phyloP scores from a whole-genome alignment of 78 protist species.

The Planoprotostelium fungivorum region DNA sequence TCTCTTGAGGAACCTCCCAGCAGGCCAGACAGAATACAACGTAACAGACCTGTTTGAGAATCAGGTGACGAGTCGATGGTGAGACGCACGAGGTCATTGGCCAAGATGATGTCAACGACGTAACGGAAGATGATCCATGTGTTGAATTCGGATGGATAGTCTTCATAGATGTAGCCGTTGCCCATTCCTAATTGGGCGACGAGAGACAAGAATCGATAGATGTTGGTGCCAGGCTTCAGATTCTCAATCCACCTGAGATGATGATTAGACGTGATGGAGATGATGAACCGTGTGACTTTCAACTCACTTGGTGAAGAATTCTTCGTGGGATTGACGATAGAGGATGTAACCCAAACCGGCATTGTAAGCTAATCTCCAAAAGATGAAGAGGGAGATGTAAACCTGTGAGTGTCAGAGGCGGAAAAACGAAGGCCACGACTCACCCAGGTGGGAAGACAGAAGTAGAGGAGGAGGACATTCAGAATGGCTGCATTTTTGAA shows the following conservation, averaged over 20 bases:
- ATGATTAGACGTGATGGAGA: slow-evolving; percentile 5
- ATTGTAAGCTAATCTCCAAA: slow-evolving; percentile 83
- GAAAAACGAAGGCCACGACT: background rate
- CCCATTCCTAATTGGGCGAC: slow-evolving; percentile 48
- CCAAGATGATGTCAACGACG: slow-evolving; percentile 74
- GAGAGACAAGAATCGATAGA: background rate
- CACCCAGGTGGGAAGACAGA: slow-evolving; percentile 60
- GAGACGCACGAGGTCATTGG: slow-evolving; percentile 55
- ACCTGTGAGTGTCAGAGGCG: slow-evolving; percentile 12
- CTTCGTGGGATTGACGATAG: slow-evolving; percentile 48
- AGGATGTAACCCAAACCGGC: slow-evolving; percentile 75
- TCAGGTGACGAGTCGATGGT: background rate
- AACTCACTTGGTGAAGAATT: slow-evolving; percentile 7
- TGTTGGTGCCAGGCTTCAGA: background rate
- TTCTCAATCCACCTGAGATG: background rate
- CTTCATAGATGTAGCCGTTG: slow-evolving; percentile 51
- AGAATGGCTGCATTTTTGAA: slow-evolving; percentile 45
- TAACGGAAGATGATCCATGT: slow-evolving; percentile 83
- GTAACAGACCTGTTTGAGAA: slow-evolving; percentile 14
- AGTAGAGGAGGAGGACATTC: slow-evolving; percentile 33
- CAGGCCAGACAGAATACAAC: slow-evolving; percentile 19
- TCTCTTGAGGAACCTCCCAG: slow-evolving; percentile 26
- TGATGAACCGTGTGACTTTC: slow-evolving; percentile 4
- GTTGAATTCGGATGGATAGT: slow-evolving; percentile 63
- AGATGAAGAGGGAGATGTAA: slow-evolving; percentile 43